These are phyloP conservation scores for Lolium multiflorum DNA, from an alignment of 176 grass and related monocot genomes.

Conservation along the genomic window DNA sequence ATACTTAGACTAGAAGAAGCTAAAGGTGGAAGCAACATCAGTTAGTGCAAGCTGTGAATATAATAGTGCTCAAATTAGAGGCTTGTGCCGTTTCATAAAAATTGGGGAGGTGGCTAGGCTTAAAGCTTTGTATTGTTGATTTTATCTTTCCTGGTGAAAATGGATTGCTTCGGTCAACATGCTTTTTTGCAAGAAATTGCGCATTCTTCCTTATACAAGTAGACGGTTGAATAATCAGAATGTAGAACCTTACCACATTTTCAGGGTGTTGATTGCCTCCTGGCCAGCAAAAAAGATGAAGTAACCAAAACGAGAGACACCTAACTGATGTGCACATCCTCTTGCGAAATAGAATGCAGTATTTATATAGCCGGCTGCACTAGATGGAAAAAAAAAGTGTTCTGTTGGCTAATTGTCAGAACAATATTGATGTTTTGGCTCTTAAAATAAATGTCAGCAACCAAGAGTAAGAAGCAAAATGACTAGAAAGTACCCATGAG, in stretches of 20 bases:
- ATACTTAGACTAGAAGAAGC: not conserved
- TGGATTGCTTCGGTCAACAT: not conserved
- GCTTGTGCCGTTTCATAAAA: not conserved
- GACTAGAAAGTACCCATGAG: not conserved
- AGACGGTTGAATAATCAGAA: not conserved
- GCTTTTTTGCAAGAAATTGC: not conserved
- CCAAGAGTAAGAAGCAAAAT: not conserved
- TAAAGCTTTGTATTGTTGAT: not conserved
- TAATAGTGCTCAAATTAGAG: not conserved
- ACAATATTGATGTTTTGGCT: constrained; percentile 3
- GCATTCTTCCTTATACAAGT: not conserved
- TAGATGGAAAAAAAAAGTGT: not conserved
- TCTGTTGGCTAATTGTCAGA: not conserved
- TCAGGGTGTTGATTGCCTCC: not conserved
- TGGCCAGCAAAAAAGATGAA: not conserved
- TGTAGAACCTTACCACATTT: not conserved
- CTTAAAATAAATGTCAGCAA: constrained; percentile 1
- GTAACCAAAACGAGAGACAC: not conserved
- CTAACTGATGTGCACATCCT: not conserved
- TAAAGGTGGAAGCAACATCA: not conserved
- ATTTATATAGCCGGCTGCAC: not conserved
- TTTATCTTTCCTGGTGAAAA: not conserved
- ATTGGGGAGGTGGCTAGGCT: not conserved
- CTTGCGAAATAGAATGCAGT: not conserved
- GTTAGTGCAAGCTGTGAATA: constrained; percentile 18